Evolutionary conservation across 768 basidiomycete species (phyloP), one percentile per base, ranked within the genome.

Genomic region (Cantharellus cinnabarinus): DNA sequence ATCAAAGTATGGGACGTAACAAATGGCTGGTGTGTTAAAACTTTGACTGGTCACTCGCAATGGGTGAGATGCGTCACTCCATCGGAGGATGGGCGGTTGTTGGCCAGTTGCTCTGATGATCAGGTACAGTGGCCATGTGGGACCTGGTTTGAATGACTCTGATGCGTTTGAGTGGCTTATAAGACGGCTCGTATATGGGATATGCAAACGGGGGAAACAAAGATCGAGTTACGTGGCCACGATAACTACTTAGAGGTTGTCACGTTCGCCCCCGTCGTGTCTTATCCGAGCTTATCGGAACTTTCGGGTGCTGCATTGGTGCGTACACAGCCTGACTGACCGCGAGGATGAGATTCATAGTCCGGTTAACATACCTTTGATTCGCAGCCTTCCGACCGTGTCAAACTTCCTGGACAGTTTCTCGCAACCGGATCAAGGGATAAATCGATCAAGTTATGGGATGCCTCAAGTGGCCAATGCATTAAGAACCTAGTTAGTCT

Each of bases 371-470:
- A 10, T 10, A 48, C 29, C 44, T 48, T 48, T 48, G 44, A 10
- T n/a, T 54, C 20, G 29, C 29, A 62, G 61, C 40, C 61, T 35
- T 51, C 61, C 3, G 61, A 62, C 40, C 60, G 59, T 3, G 51
- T 29, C 53, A 58, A 63, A 59, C 4, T 35, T 14, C 20, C 50
- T 41, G 56, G 59, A 20, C 59, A 61, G 35, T 91, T 81, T 67
- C 75, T 85, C 4, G 81, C 81, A 5, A 90, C 88, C 10, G 89
- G 88, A 2, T 83, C 86, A 40, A 77, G 91, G 69, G 91, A 97
- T 72, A 94, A 89, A 75, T 81, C 80, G 3, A 87, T 95, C 72
- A 87, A 84, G 66, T 69, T 97, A 15, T 97, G 91, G 91, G 91
- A 95, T 66, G 76, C 80, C 0, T 76, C 81, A 61, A 81, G 79